A percentile compares a stretch with the other conserved stretches of the same genome.
phyloP scores from a whole-genome alignment of 192 early-diverging fungal genomes.

The Cetraspora pellucida region DNA sequence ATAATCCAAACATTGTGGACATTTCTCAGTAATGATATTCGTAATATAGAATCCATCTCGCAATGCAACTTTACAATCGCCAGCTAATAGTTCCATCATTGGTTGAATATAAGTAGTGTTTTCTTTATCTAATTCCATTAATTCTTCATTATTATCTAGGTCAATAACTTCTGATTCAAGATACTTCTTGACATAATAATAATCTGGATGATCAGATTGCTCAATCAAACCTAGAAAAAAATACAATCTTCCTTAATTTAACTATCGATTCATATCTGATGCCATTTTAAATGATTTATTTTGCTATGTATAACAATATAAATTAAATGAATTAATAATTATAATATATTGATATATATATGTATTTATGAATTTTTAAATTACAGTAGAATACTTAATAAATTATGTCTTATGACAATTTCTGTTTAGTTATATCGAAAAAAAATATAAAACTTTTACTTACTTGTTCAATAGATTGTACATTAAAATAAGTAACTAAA shows the following conservation, averaged over 20 bases:
- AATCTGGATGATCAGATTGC: not conserved
- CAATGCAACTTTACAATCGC: not conserved
- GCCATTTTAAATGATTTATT: not conserved
- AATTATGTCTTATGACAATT: no score
- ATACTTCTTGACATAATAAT: constrained; percentile 17
- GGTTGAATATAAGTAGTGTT: no score
- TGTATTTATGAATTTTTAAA: no score
- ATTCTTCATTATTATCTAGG: not conserved
- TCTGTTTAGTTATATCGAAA: no score
- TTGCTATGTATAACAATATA: not conserved
- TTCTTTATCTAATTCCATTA: not conserved
- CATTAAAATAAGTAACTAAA: no score
- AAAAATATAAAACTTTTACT: not conserved
- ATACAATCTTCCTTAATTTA: constrained; percentile 11
- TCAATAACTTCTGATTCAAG: not conserved
- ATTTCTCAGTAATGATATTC: no score
- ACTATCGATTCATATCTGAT: not conserved
- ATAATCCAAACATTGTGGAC: not conserved
- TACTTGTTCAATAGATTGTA: constrained; percentile 11
- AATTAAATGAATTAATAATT: not conserved
- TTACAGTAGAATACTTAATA: no score
- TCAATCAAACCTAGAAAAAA: no score
- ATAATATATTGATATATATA: no score
- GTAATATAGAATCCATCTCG: constrained; percentile 14
- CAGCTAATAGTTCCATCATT: constrained; percentile 2